Evolutionary conservation across 352 stramenopile genomes (phyloP).

Genomic region (Pythium sukuiense): DNA sequence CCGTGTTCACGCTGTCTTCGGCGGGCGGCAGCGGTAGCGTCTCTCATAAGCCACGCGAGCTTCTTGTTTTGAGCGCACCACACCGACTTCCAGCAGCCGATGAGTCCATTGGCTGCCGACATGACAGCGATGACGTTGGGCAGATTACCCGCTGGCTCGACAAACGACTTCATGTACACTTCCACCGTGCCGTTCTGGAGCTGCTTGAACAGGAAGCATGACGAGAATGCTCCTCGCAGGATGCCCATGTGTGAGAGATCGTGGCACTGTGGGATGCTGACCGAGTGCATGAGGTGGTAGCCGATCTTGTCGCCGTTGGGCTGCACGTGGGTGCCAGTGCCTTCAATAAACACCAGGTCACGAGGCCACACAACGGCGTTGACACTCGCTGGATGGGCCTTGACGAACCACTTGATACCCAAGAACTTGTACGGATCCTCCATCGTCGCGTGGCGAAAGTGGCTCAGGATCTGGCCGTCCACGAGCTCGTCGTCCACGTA

Average conservation of each 20-base stretch:
- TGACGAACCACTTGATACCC: conserved; percentile 34
- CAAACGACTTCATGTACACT: conserved; percentile 32
- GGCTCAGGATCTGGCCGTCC: conserved; percentile 44
- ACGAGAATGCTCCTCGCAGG: conserved; percentile 15
- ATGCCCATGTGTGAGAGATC: conserved; percentile 8
- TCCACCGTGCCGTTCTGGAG: conserved; percentile 27
- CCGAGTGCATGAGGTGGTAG: conserved; percentile 40
- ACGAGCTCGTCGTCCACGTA: conserved; percentile 57
- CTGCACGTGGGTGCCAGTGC: conserved; percentile 31
- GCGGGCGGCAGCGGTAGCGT: neutral
- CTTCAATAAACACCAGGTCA: conserved; percentile 52
- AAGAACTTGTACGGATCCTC: conserved; percentile 33
- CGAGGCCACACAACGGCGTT: conserved; percentile 32
- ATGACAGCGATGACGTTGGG: conserved; percentile 25
- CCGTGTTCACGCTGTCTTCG: conserved; percentile 32
- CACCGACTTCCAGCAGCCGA: conserved; percentile 31
- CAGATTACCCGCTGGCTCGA: conserved; percentile 26
- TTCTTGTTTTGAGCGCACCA: conserved; percentile 38
- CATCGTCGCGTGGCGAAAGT: conserved; percentile 41
- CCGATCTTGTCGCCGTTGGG: conserved; percentile 36
- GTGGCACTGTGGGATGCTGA: conserved; percentile 29
- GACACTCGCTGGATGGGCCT: conserved; percentile 6
- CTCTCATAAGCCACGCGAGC: conserved; percentile 21
- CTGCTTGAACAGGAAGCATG: conserved; percentile 20
- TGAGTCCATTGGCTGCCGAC: conserved; percentile 23